phyloP scores from a whole-genome alignment of 108 stramenopile species.

The Phaeodactylum tricornutum region DNA sequence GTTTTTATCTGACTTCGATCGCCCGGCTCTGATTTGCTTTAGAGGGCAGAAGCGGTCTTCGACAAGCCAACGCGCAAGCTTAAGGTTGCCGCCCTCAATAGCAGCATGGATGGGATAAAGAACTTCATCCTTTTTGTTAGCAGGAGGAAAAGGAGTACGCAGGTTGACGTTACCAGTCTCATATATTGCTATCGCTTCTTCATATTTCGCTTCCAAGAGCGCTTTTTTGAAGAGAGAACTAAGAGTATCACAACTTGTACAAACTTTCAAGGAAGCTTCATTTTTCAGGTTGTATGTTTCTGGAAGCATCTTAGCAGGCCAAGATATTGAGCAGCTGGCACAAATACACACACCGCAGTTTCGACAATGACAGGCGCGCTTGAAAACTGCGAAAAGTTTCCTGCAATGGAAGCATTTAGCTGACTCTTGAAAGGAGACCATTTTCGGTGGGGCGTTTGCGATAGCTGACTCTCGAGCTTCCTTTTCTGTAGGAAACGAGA shows the following conservation, averaged over 20 bases:
- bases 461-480: conserved; percentile 83
- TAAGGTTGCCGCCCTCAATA: conserved; percentile 57
- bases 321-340: conserved; percentile 35
- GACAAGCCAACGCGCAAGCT: conserved; percentile 69
- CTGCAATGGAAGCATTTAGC: conserved; percentile 57
- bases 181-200: conserved; percentile 56
- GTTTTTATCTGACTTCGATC: conserved; percentile 23
- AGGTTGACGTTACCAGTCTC: conserved; percentile 77
- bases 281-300: conserved; percentile 76
- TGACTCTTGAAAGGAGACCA: conserved; percentile 45
- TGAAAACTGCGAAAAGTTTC: conserved; percentile 55
- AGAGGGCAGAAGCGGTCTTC: conserved; percentile 76
- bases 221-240: conserved; percentile 52
- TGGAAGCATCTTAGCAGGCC: conserved; percentile 59
- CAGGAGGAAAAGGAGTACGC: conserved; percentile 48
- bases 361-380: conserved; percentile 57
- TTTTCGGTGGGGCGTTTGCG: conserved; percentile 75
- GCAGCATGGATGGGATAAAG: conserved; percentile 77
- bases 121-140: conserved; percentile 32
- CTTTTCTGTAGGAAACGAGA: conserved; percentile 60
- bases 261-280: conserved; percentile 43
- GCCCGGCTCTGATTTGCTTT: conserved; percentile 32
- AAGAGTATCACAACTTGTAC: conserved; percentile 49
- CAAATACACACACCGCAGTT: conserved; percentile 80
- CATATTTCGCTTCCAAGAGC: conserved; percentile 52